phyloP scores from a whole-genome alignment of 2,329 filamentous ascomycete genomes.

The Xylaria hypoxylon region DNA sequence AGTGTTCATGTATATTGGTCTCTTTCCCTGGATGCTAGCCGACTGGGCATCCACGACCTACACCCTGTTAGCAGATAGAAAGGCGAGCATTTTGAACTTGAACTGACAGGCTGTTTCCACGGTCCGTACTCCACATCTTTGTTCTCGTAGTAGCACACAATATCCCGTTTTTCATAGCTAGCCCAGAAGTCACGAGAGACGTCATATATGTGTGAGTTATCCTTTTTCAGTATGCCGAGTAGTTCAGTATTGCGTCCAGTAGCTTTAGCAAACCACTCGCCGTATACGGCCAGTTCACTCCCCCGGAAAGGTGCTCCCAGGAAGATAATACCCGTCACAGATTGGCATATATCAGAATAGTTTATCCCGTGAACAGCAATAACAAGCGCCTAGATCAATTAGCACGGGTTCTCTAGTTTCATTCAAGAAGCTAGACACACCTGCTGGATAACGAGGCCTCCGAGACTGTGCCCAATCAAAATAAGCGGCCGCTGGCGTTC shows the following conservation, averaged over 20 bases:
- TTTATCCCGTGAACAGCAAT: not conserved
- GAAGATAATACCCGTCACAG: not conserved
- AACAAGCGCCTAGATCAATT: constrained; percentile 2
- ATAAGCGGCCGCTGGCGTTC: not conserved
- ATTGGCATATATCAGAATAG: constrained; percentile 1
- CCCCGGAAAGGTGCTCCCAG: not conserved
- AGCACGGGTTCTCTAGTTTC: not conserved
- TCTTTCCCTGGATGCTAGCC: not conserved
- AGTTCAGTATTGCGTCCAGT: not conserved
- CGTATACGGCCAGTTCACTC: not conserved
- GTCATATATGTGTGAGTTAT: not conserved
- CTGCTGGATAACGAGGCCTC: not conserved
- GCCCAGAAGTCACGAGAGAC: not conserved
- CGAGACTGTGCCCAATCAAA: constrained; percentile 2
- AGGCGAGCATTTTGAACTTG: not conserved
- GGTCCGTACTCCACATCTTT: not conserved
- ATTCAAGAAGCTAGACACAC: not conserved
- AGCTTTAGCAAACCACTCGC: not conserved
- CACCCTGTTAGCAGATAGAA: not conserved
- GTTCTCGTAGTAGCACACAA: not conserved
- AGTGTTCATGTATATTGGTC: not conserved
- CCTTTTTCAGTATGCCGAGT: not conserved
- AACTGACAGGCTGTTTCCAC: not conserved
- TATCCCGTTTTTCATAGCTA: not conserved
- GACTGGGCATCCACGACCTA: not conserved